A percentile compares a stretch with the other conserved stretches of the same genome.
Conservation (phyloP, 2,329 filamentous ascomycete genomes). For the Xylariomycetidae sp. region DNA sequence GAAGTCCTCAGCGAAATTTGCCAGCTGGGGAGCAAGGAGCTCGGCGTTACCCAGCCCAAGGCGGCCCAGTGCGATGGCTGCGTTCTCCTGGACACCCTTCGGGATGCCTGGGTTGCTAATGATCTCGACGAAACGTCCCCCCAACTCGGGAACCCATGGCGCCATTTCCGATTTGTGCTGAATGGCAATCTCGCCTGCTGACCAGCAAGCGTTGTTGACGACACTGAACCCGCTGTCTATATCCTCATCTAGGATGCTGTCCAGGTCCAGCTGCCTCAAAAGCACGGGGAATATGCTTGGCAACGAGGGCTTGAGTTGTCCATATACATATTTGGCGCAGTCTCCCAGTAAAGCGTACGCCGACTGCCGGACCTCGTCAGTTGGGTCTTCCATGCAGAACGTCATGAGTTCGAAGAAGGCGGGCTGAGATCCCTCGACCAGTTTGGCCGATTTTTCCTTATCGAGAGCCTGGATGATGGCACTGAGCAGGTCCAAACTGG, state of each 20-base stretch:
- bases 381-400: conserved; percentile 86
- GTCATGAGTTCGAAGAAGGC: conserved; percentile 85
- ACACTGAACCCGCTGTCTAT: conserved; percentile 84
- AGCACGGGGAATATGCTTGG: conserved; percentile 70
- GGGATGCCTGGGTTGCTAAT: conserved; percentile 81
- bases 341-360: conserved; percentile 93
- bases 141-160: conserved; percentile 70
- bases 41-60: conserved; percentile 75
- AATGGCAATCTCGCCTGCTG: conserved; percentile 84
- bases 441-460: conserved; percentile 62
- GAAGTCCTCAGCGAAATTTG: conserved; percentile 76
- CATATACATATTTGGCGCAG: conserved; percentile 87
- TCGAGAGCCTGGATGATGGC: conserved; percentile 88
- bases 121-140: conserved; percentile 73
- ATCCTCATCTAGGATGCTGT: conserved; percentile 69
- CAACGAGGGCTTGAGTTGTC: conserved; percentile 69
- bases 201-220: conserved; percentile 98
- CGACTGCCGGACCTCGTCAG: conserved; percentile 91
- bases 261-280: conserved; percentile 82
- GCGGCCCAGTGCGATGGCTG: conserved; percentile 84
- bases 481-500: conserved; percentile 87
- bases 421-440: conserved; percentile 70
- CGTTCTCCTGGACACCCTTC: conserved; percentile 84
- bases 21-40: conserved; percentile 70
- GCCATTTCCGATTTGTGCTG: conserved; percentile 69